Evolutionary conservation across 768 basidiomycete genomes (phyloP).

Genomic region (Tulasnella sp.): DNA sequence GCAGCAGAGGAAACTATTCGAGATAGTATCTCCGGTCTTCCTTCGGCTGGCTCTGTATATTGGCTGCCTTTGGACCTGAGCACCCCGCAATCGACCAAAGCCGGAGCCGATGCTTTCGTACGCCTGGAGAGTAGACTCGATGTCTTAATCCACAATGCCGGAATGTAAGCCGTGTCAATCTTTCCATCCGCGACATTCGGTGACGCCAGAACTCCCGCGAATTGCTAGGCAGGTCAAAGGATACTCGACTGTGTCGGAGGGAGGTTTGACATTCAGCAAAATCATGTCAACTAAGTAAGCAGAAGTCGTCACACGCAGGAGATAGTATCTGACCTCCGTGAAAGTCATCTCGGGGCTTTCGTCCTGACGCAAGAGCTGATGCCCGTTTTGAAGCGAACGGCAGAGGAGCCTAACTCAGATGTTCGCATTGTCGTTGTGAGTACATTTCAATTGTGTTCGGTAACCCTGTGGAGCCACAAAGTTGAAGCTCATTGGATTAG

Average conservation of each 20-base stretch:
- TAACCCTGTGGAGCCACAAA: not conserved
- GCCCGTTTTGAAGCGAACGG: slow-evolving; percentile 57
- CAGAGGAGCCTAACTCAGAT: slow-evolving; percentile 54
- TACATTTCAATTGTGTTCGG: not conserved
- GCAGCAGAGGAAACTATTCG: slow-evolving; percentile 55
- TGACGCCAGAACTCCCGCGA: not conserved
- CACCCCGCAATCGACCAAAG: slow-evolving; percentile 53
- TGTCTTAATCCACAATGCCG: slow-evolving; percentile 67
- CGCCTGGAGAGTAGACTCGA: slow-evolving; percentile 57
- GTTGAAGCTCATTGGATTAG: not conserved
- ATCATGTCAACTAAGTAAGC: slow-evolving; percentile 36
- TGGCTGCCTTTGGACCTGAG: slow-evolving; percentile 59
- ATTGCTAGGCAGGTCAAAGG: not conserved
- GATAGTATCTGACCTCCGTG: not conserved
- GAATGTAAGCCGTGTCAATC: slow-evolving; percentile 45
- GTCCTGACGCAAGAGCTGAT: slow-evolving; percentile 59
- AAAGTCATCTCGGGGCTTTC: slow-evolving; percentile 57
- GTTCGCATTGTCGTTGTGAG: slow-evolving; percentile 64
- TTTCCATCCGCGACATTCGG: not conserved
- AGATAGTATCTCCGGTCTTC: slow-evolving; percentile 44
- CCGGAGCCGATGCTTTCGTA: slow-evolving; percentile 55
- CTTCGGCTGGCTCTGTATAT: slow-evolving; percentile 54
- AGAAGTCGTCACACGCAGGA: not conserved
- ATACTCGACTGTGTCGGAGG: not conserved
- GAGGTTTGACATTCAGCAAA: slow-evolving; percentile 21